Base-by-base conservation (phyloP, 176 grass and related monocot genomes). In the Poa annua region DNA sequence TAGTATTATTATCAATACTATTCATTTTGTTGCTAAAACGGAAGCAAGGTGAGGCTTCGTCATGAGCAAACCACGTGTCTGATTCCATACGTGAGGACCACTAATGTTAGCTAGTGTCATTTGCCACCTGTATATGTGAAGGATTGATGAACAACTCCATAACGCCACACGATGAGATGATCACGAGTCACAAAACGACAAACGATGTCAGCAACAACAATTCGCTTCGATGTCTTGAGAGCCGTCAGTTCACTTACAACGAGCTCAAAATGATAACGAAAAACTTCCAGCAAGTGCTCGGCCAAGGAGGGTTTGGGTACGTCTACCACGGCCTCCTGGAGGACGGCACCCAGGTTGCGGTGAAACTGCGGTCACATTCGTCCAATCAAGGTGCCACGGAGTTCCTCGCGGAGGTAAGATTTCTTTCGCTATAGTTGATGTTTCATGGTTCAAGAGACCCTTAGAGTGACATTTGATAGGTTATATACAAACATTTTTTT, bases 31-130 rank as follows among this genome's bases (percentile, higher is more conserved):
- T 71, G 38, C 16, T 72, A 13, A 84, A 51, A 63, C 38, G 41
- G 41, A 85, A 65, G 24, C 15, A 45, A 83, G 80, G 87, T 86
- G 83, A 69, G 74, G 44, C 3, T 49, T 36, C 62, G 14, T 5
- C 8, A 55, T 33, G 4, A 17, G 54, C 35, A 73, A 19, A 75
- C 10, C 5, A 50, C 15, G 33, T 70, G 21, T 83, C 11, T 53
- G 47, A 13, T 15, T 4, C 0, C 12, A 35, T 21, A 32, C 3
- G 14, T 12, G 26, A 49, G 55, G 36, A 34, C 57, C 52, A 49
- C 29, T 68, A 36, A 35, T 10, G 15, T n/a, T 4, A 24, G 7
- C 8, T 60, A 29, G 5, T 39, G 20, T 4, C 22, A 9, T 29
- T 73, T 13, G 3, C 15, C 44, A 4, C 45, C 3, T n/a, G n/a